Evolutionary conservation across 2,329 filamentous ascomycete species (phyloP).

Genomic region (Alternaria sp.): DNA sequence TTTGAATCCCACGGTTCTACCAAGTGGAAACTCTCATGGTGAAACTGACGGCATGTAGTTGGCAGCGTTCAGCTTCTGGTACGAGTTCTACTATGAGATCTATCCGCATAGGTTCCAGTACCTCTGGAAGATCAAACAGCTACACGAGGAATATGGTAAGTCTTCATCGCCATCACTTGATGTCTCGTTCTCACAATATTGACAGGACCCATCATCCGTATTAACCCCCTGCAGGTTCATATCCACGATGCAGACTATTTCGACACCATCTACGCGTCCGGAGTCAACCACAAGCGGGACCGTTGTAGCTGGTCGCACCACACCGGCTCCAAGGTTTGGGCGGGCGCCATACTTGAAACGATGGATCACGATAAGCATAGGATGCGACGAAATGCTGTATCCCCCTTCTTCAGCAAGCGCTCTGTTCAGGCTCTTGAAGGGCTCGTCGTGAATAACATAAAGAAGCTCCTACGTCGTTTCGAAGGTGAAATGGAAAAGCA

Average conservation of each 20-base stretch:
- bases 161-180: background rate
- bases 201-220: slow-evolving; percentile 19
- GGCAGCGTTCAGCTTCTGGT: slow-evolving; percentile 21
- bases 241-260: slow-evolving; percentile 28
- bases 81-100: slow-evolving; percentile 45
- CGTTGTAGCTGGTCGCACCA: slow-evolving; percentile 16
- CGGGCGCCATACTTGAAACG: slow-evolving; percentile 21
- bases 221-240: slow-evolving; percentile 27
- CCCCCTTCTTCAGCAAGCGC: slow-evolving; percentile 37
- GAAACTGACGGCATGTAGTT: background rate
- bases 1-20: too few relatives aligned
- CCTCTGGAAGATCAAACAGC: slow-evolving; percentile 35
- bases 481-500: background rate
- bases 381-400: slow-evolving; percentile 28
- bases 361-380: slow-evolving; percentile 37
- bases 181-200: background rate
- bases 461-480: background rate
- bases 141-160: slow-evolving; percentile 36
- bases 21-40: rapidly evolving
- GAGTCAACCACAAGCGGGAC: slow-evolving; percentile 20
- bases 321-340: slow-evolving; percentile 5
- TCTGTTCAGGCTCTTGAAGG: slow-evolving; percentile 20
- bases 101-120: slow-evolving; percentile 30
- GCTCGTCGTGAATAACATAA: slow-evolving; percentile 18
- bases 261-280: slow-evolving; percentile 25